Percentiles rank a stretch among this genome's conserved stretches.
These are phyloP conservation scores for Allium sativum DNA, from an alignment of 106 monocot species.

Conservation along the genomic window DNA sequence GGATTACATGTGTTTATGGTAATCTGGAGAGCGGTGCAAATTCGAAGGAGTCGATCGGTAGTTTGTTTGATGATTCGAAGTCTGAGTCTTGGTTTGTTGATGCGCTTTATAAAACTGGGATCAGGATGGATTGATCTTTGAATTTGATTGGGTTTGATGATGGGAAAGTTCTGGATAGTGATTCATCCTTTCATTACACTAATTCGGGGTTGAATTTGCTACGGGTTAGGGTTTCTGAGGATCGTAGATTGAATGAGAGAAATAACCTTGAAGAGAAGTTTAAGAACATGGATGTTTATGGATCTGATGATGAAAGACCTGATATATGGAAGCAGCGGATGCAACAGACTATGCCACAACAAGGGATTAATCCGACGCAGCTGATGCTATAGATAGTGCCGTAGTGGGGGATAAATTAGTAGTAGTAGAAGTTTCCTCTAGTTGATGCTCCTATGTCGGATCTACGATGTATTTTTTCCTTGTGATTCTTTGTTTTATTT, in stretches of 20 bases:
- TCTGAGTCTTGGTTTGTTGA: constrained; percentile 94
- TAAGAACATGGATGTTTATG: constrained; percentile 41
- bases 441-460: constrained; percentile 4
- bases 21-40: constrained; percentile 44
- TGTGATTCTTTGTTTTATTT: background rate
- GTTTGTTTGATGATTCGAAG: constrained; percentile 73
- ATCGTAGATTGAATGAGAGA: constrained; percentile 32
- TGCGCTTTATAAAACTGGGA: constrained; percentile 60
- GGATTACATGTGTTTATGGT: too few species aligned
- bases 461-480: background rate
- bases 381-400: too few species aligned
- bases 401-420: too few species aligned
- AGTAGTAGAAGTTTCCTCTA: constrained; percentile 6
- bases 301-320: constrained; percentile 56
- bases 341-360: too few species aligned
- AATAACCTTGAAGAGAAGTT: constrained; percentile 55
- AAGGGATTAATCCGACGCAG: background rate
- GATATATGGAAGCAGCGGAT: constrained; percentile 17
- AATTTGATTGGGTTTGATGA: constrained; percentile 74
- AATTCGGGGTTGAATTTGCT: constrained; percentile 78
- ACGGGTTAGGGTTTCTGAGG: constrained; percentile 49
- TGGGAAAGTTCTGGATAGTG: constrained; percentile 15
- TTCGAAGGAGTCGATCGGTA: constrained; percentile 41
- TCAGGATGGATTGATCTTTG: constrained; percentile 44
- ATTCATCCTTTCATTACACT: constrained; percentile 69